Evolutionary conservation across 306 rosid species (phyloP).

Genomic region (Rosa lucieae): DNA sequence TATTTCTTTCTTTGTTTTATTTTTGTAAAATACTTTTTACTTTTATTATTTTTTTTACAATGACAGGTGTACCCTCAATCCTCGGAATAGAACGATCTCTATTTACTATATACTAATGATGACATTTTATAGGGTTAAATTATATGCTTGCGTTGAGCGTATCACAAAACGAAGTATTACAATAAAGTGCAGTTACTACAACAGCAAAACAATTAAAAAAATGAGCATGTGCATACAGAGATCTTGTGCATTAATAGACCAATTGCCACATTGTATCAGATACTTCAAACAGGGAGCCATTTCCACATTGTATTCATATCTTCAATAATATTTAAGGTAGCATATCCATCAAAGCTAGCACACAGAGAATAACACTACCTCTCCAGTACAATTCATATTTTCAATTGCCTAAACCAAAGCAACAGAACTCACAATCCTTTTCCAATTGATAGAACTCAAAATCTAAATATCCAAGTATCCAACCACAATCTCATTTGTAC

Average conservation of each 20-base stretch:
- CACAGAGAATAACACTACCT: background rate
- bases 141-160: no score
- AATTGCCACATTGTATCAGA: background rate
- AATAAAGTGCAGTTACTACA: slow-evolving; percentile 4
- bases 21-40: no score
- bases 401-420: background rate
- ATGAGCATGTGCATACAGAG: slow-evolving; percentile 1
- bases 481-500: background rate
- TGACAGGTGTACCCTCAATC: no score
- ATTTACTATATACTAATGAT: no score
- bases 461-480: background rate
- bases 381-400: background rate
- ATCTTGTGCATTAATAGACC: background rate
- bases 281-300: no score
- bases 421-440: background rate
- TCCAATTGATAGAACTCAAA: background rate
- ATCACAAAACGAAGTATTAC: slow-evolving; percentile 29
- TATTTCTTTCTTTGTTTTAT: no score
- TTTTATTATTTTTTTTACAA: no score
- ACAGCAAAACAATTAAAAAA: background rate
- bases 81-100: no score
- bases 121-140: no score
- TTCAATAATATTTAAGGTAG: no score
- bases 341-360: no score
- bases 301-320: no score